phyloP scores from a whole-genome alignment of 1,284 basidiomycete species.

The Cryptococcus sp. region DNA sequence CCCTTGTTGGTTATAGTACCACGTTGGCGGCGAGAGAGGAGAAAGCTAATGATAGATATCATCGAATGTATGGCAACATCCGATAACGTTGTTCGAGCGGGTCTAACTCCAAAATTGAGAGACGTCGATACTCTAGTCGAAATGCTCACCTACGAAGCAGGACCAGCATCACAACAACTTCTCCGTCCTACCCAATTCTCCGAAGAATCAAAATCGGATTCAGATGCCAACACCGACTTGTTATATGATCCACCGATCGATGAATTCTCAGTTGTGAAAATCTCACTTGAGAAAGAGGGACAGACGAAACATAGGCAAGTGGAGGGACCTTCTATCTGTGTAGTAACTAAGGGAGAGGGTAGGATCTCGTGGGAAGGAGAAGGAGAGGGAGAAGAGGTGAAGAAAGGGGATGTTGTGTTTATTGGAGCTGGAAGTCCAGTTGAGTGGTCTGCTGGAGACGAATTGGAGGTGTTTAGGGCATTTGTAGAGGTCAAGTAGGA shows the following conservation, averaged over 20 bases:
- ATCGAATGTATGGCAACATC: slow-evolving; percentile 98
- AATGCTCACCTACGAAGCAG: slow-evolving; percentile 80
- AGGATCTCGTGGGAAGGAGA: slow-evolving; percentile 33
- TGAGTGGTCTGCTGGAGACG: slow-evolving; percentile 49
- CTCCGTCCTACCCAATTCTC: slow-evolving; percentile 59
- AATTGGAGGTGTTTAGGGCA: slow-evolving; percentile 66
- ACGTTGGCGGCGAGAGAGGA: no score
- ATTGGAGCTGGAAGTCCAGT: slow-evolving; percentile 68
- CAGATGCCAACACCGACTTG: slow-evolving; percentile 14
- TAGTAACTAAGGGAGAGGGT: slow-evolving; percentile 71
- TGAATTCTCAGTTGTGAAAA: slow-evolving; percentile 82
- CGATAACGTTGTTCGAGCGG: slow-evolving; percentile 98
- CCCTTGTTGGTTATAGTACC: no score
- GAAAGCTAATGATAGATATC: slow-evolving; percentile 65
- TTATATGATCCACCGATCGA: slow-evolving; percentile 94
- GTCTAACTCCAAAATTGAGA: slow-evolving; percentile 91
- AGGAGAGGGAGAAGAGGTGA: slow-evolving; percentile 52
- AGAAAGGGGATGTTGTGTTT: slow-evolving; percentile 75
- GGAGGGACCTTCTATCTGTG: slow-evolving; percentile 77
- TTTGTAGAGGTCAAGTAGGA: slow-evolving; percentile 55
- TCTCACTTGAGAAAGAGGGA: slow-evolving; percentile 52
- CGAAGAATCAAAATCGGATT: slow-evolving; percentile 3
- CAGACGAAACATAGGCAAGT: slow-evolving; percentile 54
- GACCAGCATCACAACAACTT: slow-evolving; percentile 63
- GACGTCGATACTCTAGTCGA: slow-evolving; percentile 86